phyloP scores from a whole-genome alignment of 805 yeast species.

The Wickerhamiella spandovensis region DNA sequence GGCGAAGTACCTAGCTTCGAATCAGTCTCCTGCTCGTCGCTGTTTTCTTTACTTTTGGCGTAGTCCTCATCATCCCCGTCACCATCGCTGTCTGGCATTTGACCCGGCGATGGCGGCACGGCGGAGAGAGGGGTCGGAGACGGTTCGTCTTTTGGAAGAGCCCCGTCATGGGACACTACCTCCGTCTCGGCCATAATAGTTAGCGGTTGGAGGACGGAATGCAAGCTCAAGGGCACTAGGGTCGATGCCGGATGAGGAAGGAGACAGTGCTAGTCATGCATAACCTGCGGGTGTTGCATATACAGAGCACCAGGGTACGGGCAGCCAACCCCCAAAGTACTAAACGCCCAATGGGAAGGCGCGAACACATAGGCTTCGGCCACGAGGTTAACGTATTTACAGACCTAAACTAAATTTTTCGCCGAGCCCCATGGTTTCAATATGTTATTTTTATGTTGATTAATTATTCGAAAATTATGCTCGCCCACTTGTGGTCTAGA shows the following conservation, averaged over 20 bases:
- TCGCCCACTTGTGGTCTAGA: not conserved
- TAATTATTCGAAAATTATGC: not conserved
- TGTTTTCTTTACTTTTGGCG: not conserved
- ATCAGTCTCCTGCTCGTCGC: not conserved
- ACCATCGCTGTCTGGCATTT: not conserved
- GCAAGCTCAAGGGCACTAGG: not conserved
- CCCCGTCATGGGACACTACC: not conserved
- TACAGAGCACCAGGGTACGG: not conserved
- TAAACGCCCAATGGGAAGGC: not conserved
- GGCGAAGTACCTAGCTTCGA: not conserved
- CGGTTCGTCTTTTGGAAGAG: not conserved
- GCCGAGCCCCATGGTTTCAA: not conserved
- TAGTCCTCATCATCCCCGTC: not conserved
- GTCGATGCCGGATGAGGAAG: constrained; percentile 1
- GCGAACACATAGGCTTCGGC: not conserved
- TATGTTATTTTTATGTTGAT: too few species aligned
- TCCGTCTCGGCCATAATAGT: not conserved
- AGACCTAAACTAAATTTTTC: not conserved
- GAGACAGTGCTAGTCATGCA: not conserved
- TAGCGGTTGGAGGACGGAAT: not conserved
- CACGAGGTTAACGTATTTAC: not conserved
- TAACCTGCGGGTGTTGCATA: not conserved
- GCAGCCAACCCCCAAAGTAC: not conserved
- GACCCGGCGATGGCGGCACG: not conserved
- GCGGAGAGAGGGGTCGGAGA: not conserved